Evolutionary conservation across 495 filamentous ascomycete species (phyloP).

Genomic region (Neurospora hispaniola): DNA sequence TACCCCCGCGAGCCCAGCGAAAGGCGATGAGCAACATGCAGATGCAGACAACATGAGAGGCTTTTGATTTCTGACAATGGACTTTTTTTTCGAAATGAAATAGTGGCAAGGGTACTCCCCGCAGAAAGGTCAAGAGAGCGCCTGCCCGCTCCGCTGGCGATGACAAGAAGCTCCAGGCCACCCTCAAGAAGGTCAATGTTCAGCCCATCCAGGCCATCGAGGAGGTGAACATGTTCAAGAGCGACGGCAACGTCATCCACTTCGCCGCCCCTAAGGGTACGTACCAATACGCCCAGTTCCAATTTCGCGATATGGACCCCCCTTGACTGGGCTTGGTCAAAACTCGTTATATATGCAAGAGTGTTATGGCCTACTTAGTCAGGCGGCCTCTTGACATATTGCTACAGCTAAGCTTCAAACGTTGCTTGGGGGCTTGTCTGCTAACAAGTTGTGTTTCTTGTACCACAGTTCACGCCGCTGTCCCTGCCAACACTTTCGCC

Average conservation of each 20-base stretch:
- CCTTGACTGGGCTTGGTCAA: background rate
- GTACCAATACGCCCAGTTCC: conserved; percentile 13
- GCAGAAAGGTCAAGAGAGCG: conserved; percentile 97
- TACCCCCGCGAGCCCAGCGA: background rate
- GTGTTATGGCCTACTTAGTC: background rate
- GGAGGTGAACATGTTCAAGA: conserved; percentile 99
- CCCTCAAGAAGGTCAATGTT: conserved; percentile 90
- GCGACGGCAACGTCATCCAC: conserved; percentile 98
- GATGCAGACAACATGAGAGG: background rate
- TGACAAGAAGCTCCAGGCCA: conserved; percentile 97
- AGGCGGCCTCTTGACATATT: background rate
- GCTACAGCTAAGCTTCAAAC: background rate
- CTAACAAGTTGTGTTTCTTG: background rate
- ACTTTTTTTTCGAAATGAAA: conserved; percentile 5
- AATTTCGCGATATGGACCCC: background rate
- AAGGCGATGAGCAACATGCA: background rate
- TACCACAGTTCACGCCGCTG: conserved; percentile 77
- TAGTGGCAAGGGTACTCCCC: conserved; percentile 95
- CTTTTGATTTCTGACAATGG: conserved; percentile 12
- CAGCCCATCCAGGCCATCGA: conserved; percentile 98
- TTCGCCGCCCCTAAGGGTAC: conserved; percentile 93
- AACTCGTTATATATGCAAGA: background rate
- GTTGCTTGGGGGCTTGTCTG: background rate
- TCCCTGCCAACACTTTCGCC: conserved; percentile 94
- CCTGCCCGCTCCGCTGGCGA: conserved; percentile 82